Evolutionary conservation across 75 land plant species (phyloP).

Genomic region (Sequoia sempervirens): DNA sequence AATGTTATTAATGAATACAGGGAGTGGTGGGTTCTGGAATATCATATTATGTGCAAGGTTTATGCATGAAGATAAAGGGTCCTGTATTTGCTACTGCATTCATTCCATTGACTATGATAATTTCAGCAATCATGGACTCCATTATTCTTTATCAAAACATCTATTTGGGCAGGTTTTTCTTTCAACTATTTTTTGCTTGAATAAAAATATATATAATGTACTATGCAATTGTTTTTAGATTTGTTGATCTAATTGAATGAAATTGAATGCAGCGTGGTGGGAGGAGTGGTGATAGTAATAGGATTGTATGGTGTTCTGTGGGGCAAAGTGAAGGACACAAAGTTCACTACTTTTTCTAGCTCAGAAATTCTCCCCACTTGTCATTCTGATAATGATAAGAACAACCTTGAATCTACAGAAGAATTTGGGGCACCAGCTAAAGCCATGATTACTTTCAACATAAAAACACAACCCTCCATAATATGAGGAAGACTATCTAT

Average conservation of each 20-base stretch:
- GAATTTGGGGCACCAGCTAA: no score
- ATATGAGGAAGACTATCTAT: no score
- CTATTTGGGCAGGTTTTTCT: slow-evolving; percentile 50
- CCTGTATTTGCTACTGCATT: slow-evolving; percentile 69
- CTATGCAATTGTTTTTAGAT: no score
- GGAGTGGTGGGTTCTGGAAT: slow-evolving; percentile 61
- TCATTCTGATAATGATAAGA: no score
- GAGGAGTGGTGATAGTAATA: neutral
- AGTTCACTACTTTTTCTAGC: neutral
- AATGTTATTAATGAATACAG: slow-evolving; percentile 13
- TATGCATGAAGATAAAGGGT: slow-evolving; percentile 39
- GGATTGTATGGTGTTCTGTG: slow-evolving; percentile 2
- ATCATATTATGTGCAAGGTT: slow-evolving; percentile 56
- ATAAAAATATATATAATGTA: neutral
- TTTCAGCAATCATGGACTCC: slow-evolving; percentile 44
- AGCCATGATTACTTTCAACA: no score
- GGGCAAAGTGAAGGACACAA: neutral
- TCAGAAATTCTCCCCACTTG: no score
- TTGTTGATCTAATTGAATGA: neutral
- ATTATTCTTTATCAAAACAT: slow-evolving; percentile 41
- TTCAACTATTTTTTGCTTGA: neutral
- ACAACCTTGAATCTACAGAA: no score
- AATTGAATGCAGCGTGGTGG: neutral
- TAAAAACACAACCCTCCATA: no score
- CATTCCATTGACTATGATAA: slow-evolving; percentile 55